These are phyloP conservation scores for Lichenothelia convexa DNA, from an alignment of 495 filamentous ascomycete species.

Conservation along the genomic window DNA sequence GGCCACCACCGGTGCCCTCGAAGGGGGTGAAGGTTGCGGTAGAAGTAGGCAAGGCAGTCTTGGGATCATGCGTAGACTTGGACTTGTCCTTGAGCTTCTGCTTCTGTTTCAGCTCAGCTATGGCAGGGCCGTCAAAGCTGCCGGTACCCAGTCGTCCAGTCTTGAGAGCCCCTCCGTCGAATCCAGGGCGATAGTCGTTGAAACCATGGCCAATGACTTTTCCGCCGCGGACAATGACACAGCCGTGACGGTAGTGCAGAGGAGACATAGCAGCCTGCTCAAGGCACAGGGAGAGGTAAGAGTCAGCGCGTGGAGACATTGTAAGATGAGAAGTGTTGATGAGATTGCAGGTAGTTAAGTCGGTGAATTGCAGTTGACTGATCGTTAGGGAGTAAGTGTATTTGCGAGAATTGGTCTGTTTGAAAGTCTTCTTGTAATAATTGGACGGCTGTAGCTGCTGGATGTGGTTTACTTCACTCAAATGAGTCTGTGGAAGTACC, in stretches of 20 bases:
- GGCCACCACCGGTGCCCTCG: slow-evolving; percentile 15
- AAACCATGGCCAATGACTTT: slow-evolving; percentile 32
- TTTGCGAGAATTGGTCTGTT: no score
- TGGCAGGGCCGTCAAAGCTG: slow-evolving; percentile 14
- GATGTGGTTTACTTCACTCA: no score
- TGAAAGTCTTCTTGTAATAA: no score
- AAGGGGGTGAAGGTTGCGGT: slow-evolving; percentile 15
- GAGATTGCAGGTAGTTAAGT: no score
- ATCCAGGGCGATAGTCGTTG: slow-evolving; percentile 30
- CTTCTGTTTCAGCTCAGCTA: slow-evolving; percentile 20
- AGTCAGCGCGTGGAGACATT: no score
- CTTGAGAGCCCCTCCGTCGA: slow-evolving; percentile 31
- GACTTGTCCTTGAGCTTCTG: slow-evolving; percentile 20
- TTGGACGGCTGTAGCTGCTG: no score
- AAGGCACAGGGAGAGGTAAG: slow-evolving; percentile 30
- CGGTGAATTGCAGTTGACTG: no score
- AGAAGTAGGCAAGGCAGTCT: background rate
- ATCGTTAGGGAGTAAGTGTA: no score
- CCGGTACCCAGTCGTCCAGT: slow-evolving; percentile 21
- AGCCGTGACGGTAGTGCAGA: slow-evolving; percentile 31
- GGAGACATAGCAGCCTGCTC: slow-evolving; percentile 32
- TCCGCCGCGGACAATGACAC: slow-evolving; percentile 32
- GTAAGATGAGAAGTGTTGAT: no score
- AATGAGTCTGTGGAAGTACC: no score
- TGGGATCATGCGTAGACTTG: slow-evolving; percentile 4